phyloP scores from a whole-genome alignment of 768 basidiomycete genomes.

The Naematelia aurantialba region DNA sequence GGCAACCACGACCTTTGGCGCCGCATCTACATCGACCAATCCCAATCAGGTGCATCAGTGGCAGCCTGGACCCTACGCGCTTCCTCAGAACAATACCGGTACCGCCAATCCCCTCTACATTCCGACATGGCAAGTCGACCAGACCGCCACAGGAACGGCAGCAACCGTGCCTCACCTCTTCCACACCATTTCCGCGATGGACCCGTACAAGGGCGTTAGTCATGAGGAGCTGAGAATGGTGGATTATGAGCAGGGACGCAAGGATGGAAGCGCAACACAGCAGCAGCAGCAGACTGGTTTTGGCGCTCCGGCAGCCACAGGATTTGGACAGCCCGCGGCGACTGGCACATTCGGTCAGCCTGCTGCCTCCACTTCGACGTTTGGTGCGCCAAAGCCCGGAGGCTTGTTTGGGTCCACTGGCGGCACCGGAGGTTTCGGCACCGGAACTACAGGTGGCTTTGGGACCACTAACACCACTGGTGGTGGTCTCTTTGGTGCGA shows the following conservation, averaged over 20 bases:
- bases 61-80: slow-evolving; percentile 45
- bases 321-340: slow-evolving; percentile 39
- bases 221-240: slow-evolving; percentile 43
- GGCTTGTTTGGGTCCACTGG: slow-evolving; percentile 23
- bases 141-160: slow-evolving; percentile 51
- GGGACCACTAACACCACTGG: slow-evolving; percentile 37
- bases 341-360: slow-evolving; percentile 34
- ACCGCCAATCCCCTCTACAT: slow-evolving; percentile 64
- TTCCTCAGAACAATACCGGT: slow-evolving; percentile 63
- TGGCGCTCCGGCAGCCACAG: slow-evolving; percentile 22
- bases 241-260: slow-evolving; percentile 41
- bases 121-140: slow-evolving; percentile 51
- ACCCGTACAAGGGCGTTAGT: slow-evolving; percentile 35
- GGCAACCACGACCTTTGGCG: slow-evolving; percentile 28
- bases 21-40: background rate
- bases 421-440: slow-evolving; percentile 21
- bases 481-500: slow-evolving; percentile 35
- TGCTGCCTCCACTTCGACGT: slow-evolving; percentile 22
- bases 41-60: slow-evolving; percentile 18
- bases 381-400: slow-evolving; percentile 18
- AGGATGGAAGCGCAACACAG: slow-evolving; percentile 30
- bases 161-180: slow-evolving; percentile 53
- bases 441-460: slow-evolving; percentile 20
- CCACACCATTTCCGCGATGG: slow-evolving; percentile 39
- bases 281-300: slow-evolving; percentile 16